phyloP scores from a whole-genome alignment of 352 stramenopile species.

The Phytophthora megakarya region DNA sequence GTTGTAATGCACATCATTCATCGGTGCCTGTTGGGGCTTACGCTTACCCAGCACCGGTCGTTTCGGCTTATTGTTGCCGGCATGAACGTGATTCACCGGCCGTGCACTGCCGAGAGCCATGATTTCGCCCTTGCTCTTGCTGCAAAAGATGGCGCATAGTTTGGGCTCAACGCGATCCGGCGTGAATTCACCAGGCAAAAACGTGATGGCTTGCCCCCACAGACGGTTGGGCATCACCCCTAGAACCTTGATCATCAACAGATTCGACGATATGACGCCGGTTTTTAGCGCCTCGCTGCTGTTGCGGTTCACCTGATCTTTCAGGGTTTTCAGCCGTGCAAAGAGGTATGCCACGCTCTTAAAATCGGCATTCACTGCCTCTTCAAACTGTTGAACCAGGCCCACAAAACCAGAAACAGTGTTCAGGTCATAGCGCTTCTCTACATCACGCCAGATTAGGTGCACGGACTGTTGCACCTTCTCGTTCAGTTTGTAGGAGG shows the following conservation, averaged over 20 bases:
- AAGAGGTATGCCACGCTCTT: background rate
- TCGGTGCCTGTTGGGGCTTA: background rate
- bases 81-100: conserved; percentile 7
- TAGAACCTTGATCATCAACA: conserved; percentile 11
- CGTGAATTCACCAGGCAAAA: background rate
- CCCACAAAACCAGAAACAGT: background rate
- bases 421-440: conserved; percentile 5
- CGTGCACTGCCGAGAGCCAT: background rate
- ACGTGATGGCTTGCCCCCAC: background rate
- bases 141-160: conserved; percentile 3
- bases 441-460: conserved; percentile 1
- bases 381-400: background rate
- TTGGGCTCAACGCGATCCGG: background rate
- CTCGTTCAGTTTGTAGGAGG: background rate
- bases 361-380: background rate
- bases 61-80: background rate
- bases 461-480: conserved; percentile 1
- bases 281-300: background rate
- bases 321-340: background rate
- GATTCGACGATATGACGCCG: background rate
- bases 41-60: background rate
- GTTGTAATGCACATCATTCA: conserved; percentile 1
- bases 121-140: conserved; percentile 15
- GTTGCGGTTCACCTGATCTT: conserved; percentile 3
- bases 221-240: background rate